A percentile compares a stretch with the other conserved stretches of the same genome.
Conservation (phyloP, 495 filamentous ascomycete species). For the Staphylotrichum longicolle region DNA sequence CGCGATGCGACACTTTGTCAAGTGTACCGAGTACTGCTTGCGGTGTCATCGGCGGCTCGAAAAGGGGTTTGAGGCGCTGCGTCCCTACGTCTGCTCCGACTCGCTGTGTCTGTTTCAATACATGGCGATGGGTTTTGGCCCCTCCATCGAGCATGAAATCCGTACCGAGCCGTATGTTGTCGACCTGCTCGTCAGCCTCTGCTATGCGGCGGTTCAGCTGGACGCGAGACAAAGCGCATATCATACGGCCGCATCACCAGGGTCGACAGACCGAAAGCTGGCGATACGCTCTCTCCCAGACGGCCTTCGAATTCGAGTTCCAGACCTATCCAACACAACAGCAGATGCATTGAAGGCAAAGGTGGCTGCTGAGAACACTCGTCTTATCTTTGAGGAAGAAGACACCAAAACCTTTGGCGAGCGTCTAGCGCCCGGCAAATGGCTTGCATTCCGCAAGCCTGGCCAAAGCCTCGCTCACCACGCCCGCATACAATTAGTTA, state of each 20-base stretch:
- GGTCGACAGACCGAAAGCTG: not conserved
- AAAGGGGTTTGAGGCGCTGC: slow-evolving; percentile 78
- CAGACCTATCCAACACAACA: slow-evolving; percentile 11
- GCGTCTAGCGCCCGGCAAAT: slow-evolving; percentile 11
- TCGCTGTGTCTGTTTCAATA: slow-evolving; percentile 87
- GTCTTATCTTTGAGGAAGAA: slow-evolving; percentile 12
- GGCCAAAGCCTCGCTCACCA: not conserved
- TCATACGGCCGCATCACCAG: not conserved
- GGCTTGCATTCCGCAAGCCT: slow-evolving; percentile 24
- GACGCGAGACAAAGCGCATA: not conserved
- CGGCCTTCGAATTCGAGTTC: slow-evolving; percentile 27
- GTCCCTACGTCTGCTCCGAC: slow-evolving; percentile 84
- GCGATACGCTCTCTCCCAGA: slow-evolving; percentile 29
- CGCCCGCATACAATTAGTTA: slow-evolving; percentile 2
- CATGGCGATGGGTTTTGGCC: slow-evolving; percentile 82
- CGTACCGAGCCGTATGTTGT: slow-evolving; percentile 77
- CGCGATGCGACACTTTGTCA: slow-evolving; percentile 71
- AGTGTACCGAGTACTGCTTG: slow-evolving; percentile 84
- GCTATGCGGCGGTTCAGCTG: slow-evolving; percentile 55
- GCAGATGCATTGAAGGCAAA: not conserved
- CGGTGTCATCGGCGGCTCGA: slow-evolving; percentile 74
- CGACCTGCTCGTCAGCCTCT: slow-evolving; percentile 81
- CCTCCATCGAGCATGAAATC: slow-evolving; percentile 83
- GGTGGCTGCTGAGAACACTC: slow-evolving; percentile 14
- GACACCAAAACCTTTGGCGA: not conserved